Base-by-base conservation (phyloP, 345 rosid genomes). In the Stellera chamaejasme region DNA sequence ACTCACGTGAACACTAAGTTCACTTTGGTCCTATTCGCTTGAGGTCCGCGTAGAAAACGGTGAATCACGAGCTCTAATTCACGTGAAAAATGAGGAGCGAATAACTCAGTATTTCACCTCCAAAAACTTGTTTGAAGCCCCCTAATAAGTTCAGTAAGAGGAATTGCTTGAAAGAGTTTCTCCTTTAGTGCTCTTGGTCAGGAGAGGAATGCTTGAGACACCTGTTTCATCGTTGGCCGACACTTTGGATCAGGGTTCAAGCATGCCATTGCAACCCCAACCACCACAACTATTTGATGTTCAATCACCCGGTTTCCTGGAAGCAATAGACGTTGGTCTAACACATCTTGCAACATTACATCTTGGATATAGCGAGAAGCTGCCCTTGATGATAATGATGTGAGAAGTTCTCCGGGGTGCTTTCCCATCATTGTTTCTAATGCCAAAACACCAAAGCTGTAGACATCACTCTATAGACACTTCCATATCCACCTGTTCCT, bases 401-500 rank as follows among this genome's bases (percentile, higher is more conserved):
- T n/a, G n/a, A n/a, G n/a, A n/a, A n/a, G n/a, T n/a, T n/a, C 71
- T 10, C 36, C 53, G 0, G 62, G 62, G 50, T 67, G 71, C 1
- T 10, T 60, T 28, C 66, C 71, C 57, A 50, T 54, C 43, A 63
- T 10, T 47, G 13, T 23, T 63, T 54, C 54, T 15, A 63, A 41
- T 43, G 62, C 53, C 50, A 67, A 10, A 9, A 61, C 66, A 4
- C 71, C 62, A 32, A 67, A 61, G 14, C 66, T 60, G 50, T 50
- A 67, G 8, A 60, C 56, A 26, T 32, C 41, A 0, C 61, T 57
- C 42, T 57, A 14, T 57, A 57, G 46, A 57, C 51, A 10, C 61
- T 45, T 13, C 61, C 61, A 57, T 57, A 57, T 1, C 61, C 51
- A 1, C 61, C 51, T 2, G 43, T 52, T 67, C 61, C 61, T 25